Base-by-base conservation (phyloP, 75 land plant species). In the Selaginella moellendorffii region DNA sequence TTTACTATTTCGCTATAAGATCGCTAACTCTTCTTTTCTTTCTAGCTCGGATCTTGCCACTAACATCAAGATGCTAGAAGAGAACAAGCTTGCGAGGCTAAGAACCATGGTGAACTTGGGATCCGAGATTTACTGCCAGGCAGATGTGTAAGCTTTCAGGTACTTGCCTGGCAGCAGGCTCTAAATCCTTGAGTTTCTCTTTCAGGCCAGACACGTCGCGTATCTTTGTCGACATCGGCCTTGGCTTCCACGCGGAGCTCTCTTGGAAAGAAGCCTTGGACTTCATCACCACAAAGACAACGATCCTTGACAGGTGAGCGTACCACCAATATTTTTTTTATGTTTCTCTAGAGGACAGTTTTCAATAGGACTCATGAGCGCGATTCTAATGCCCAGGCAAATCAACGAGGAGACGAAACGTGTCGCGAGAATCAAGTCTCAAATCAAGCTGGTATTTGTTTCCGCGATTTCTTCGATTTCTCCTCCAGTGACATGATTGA, bases 241-340 rank as follows among this genome's bases (percentile, higher is more conserved):
- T 88, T 30, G 97, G 97, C 24, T 92, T 92, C 66, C 87, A 88
- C 75, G 97, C 77, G 61, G 97, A 92, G 66, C 85, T 88, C 58
- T 85, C 95, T 2, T 88, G 86, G 96, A 67, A 79, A 30, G 97
- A 92, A 78, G 97, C 97, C 14, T 66, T 92, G 36, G 69, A 77
- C 0, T 88, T 79, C 73, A 81, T 85, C 28, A 54, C 76, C 54
- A 63, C 58, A 8, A 83, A 73, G 60, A 86, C 88, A 61, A 78
- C 78, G 52, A 64, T 67, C 25, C 54, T 92, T 12, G 58, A 73
- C 65, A 84, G 61, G 91, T 84, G 69, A 8, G 29, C 27, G 0
- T 1, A 14, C 1, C n/a, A n/a, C n/a, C n/a, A n/a, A n/a, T n/a
- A n/a, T n/a, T n/a, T n/a, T n/a, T n/a, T n/a, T n/a, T n/a, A n/a